phyloP scores from a whole-genome alignment of 2,329 filamentous ascomycete genomes.

The Aspergillus terreus region DNA sequence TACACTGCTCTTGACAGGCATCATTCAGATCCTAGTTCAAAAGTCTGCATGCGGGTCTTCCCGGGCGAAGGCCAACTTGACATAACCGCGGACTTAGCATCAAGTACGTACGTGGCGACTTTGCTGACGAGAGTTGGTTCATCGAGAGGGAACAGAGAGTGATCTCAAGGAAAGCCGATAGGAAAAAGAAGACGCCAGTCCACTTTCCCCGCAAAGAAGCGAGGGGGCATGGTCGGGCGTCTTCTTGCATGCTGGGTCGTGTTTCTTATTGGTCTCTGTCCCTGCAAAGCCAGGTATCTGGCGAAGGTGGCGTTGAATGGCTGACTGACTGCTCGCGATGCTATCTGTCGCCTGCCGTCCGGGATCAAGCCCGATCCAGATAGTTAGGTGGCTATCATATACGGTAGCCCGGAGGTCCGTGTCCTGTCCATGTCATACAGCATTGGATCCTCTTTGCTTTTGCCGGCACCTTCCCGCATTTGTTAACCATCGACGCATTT shows the following conservation, averaged over 20 bases:
- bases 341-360: neutral
- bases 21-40: too few relatives aligned
- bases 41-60: too few relatives aligned
- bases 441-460: neutral
- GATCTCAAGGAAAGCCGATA: neutral
- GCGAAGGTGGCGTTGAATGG: neutral
- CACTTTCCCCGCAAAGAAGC: conserved; percentile 18
- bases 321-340: neutral
- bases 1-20: too few relatives aligned
- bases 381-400: neutral
- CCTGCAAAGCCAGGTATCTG: neutral
- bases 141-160: neutral
- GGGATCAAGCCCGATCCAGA: neutral
- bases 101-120: neutral
- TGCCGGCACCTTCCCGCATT: too few relatives aligned
- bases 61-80: neutral
- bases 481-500: neutral
- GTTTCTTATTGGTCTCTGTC: neutral
- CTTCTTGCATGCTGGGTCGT: neutral
- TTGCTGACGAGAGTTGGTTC: neutral
- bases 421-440: neutral
- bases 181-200: conserved; percentile 2
- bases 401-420: neutral
- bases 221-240: neutral
- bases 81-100: neutral